Evolutionary conservation across 1,139 yeast species (phyloP).

Genomic region (Yamadazyma spencermartinsiae): DNA sequence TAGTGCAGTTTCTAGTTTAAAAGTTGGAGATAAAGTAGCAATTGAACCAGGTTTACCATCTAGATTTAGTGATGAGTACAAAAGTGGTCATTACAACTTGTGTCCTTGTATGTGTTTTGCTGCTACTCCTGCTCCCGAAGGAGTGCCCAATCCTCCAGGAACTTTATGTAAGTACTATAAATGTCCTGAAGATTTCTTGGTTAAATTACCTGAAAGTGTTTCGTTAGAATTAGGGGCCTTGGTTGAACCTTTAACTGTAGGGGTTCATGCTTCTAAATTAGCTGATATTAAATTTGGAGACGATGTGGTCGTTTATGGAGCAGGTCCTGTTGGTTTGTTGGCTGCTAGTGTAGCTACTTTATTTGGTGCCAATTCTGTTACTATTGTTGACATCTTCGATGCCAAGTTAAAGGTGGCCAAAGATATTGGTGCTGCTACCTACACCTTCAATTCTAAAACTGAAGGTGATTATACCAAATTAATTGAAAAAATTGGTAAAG

Average conservation of each 20-base stretch:
- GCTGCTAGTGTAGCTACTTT: conserved; percentile 78
- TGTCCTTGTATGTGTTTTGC: conserved; percentile 87
- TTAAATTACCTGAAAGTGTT: conserved; percentile 74
- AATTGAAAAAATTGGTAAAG: conserved; percentile 43
- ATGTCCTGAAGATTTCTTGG: conserved; percentile 83
- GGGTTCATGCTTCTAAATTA: conserved; percentile 76
- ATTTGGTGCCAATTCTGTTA: conserved; percentile 74
- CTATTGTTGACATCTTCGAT: conserved; percentile 65
- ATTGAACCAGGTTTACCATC: conserved; percentile 78
- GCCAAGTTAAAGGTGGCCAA: conserved; percentile 60
- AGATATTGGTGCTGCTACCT: conserved; percentile 58
- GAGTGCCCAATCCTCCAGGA: conserved; percentile 55
- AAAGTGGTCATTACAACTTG: conserved; percentile 73
- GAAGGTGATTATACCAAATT: conserved; percentile 31
- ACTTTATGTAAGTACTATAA: conserved; percentile 71
- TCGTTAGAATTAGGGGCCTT: conserved; percentile 84
- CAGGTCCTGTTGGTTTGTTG: conserved; percentile 89
- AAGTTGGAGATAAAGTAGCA: conserved; percentile 82
- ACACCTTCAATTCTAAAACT: conserved; percentile 55
- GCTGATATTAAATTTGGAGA: conserved; percentile 74
- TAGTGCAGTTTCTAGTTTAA: conserved; percentile 50
- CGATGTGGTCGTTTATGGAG: conserved; percentile 78
- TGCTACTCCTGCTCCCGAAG: conserved; percentile 65
- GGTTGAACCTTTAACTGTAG: conserved; percentile 86
- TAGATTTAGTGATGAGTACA: conserved; percentile 71